phyloP scores from a whole-genome alignment of 78 protist species.

The Dictyostelium purpureum region DNA sequence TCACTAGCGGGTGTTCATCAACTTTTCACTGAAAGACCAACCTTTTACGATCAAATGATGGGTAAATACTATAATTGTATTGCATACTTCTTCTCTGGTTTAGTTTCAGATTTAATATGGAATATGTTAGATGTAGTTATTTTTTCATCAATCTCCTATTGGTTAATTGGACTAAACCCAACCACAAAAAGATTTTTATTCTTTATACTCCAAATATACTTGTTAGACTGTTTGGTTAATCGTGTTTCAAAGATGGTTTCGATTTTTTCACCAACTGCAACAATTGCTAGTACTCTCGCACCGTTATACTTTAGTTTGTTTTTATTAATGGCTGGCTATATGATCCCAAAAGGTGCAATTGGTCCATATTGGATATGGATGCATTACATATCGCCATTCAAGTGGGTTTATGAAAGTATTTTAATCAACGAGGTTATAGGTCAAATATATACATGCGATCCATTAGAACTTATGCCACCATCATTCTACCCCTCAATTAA shows the following conservation, averaged over 20 bases:
- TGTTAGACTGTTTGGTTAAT: constrained; percentile 40
- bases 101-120: constrained; percentile 48
- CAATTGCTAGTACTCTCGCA: constrained; percentile 40
- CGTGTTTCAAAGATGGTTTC: constrained; percentile 27
- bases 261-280: constrained; percentile 12
- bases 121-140: constrained; percentile 35
- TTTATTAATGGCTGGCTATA: constrained; percentile 62
- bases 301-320: constrained; percentile 46
- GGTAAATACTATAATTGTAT: constrained; percentile 36
- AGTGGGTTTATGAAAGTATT: constrained; percentile 55
- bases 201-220: constrained; percentile 27
- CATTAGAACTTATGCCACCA: constrained; percentile 62
- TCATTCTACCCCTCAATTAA: constrained; percentile 8
- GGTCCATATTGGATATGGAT: constrained; percentile 47
- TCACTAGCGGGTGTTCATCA: constrained; percentile 68
- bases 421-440: constrained; percentile 40
- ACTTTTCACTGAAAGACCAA: constrained; percentile 67
- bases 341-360: constrained; percentile 28
- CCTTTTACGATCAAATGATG: constrained; percentile 49
- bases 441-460: background rate
- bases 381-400: constrained; percentile 73
- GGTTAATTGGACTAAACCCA: constrained; percentile 63
- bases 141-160: constrained; percentile 16
- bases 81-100: constrained; percentile 46
- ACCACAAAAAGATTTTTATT: constrained; percentile 1